Percentiles rank a stretch among this genome's conserved stretches.
Conservation (phyloP, 345 rosid species). For the Noccaea caerulescens region DNA sequence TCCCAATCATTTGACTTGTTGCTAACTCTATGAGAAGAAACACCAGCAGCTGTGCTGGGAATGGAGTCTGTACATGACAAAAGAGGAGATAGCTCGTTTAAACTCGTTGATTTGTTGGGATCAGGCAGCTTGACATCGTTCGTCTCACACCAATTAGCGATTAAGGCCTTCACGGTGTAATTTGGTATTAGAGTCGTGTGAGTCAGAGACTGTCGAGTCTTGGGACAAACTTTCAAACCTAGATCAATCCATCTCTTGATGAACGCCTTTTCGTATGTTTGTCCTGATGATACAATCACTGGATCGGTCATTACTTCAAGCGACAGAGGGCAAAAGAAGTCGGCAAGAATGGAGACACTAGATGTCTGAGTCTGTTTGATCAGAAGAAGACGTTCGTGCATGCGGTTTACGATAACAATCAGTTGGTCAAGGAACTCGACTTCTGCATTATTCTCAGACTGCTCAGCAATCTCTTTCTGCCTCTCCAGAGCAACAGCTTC, state of each 20-base stretch:
- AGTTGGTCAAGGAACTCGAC: constrained; percentile 75
- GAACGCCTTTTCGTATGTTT: constrained; percentile 89
- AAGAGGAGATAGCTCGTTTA: constrained; percentile 63
- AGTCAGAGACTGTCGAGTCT: constrained; percentile 79
- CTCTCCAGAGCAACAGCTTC: constrained; percentile 96
- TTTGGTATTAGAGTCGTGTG: constrained; percentile 91
- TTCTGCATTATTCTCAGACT: constrained; percentile 75
- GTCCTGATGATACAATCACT: constrained; percentile 92
- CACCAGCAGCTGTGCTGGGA: constrained; percentile 43
- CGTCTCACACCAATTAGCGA: constrained; percentile 91
- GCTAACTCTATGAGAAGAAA: constrained; percentile 44
- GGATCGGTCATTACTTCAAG: constrained; percentile 98
- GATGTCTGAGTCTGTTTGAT: constrained; percentile 76
- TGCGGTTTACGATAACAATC: constrained; percentile 63
- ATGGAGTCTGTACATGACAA: constrained; percentile 58
- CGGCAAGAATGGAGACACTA: constrained; percentile 89
- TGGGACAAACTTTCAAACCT: constrained; percentile 93
- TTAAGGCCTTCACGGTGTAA: constrained; percentile 92
- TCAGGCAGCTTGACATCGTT: constrained; percentile 88
- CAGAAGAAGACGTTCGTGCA: constrained; percentile 77
- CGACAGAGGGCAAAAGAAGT: constrained; percentile 95
- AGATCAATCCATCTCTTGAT: constrained; percentile 93
- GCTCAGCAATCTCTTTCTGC: constrained; percentile 92
- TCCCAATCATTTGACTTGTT: constrained; percentile 56
- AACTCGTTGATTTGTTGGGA: constrained; percentile 59